These are phyloP conservation scores for Russula earlei DNA, from an alignment of 768 basidiomycete species.

Conservation along the genomic window DNA sequence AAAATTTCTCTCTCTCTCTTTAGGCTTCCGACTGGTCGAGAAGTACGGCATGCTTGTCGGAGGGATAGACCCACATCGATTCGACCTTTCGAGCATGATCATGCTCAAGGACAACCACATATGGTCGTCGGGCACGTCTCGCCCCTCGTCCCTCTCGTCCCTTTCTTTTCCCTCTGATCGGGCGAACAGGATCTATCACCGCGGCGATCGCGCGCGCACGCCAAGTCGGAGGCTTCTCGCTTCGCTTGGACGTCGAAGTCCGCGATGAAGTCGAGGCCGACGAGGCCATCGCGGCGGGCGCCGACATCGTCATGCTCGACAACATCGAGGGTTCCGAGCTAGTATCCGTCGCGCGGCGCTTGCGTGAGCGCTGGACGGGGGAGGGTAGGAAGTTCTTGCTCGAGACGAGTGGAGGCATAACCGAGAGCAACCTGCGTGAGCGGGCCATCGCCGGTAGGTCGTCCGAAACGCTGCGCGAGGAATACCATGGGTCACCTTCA, in stretches of 20 bases:
- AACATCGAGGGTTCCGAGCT: slow-evolving; percentile 80
- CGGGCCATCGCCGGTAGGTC: slow-evolving; percentile 71
- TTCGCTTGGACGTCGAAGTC: slow-evolving; percentile 80
- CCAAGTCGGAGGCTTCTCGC: slow-evolving; percentile 51
- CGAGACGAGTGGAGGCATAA: slow-evolving; percentile 92
- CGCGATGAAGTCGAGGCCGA: slow-evolving; percentile 81
- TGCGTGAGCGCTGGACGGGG: slow-evolving; percentile 75
- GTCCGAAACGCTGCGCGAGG: background rate
- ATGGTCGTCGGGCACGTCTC: slow-evolving; percentile 73
- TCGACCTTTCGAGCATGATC: slow-evolving; percentile 97
- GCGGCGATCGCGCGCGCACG: slow-evolving; percentile 78
- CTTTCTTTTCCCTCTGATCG: background rate
- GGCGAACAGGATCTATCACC: slow-evolving; percentile 76
- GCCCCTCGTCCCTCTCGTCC: background rate
- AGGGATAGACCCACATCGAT: slow-evolving; percentile 89
- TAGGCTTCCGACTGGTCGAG: slow-evolving; percentile 90
- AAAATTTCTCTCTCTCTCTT: no score
- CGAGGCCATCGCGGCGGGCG: slow-evolving; percentile 92
- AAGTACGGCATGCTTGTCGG: slow-evolving; percentile 99
- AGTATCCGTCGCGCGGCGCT: slow-evolving; percentile 49
- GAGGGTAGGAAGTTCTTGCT: slow-evolving; percentile 71
- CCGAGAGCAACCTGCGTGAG: slow-evolving; percentile 76
- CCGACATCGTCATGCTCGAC: slow-evolving; percentile 92
- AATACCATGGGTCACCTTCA: background rate
- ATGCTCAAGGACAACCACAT: slow-evolving; percentile 99